Evolutionary conservation across 352 stramenopile genomes (phyloP).

Genomic region (Phytopythium oedochilum): DNA sequence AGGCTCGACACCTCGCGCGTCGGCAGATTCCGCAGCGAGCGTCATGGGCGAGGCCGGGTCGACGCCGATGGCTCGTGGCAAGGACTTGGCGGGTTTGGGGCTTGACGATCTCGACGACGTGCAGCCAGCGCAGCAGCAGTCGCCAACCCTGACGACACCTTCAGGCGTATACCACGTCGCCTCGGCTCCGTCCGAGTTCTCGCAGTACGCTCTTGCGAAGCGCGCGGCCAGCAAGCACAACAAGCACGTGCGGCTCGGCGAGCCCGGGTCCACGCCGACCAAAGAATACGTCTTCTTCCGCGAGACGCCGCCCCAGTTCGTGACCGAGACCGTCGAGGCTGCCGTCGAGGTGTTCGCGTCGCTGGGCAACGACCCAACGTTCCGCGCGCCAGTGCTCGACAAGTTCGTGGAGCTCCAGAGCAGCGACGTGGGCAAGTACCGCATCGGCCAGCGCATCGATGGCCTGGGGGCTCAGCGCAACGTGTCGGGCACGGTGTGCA

Average conservation of each 20-base stretch:
- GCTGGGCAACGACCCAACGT: constrained; percentile 40
- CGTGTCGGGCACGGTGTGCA: constrained; percentile 55
- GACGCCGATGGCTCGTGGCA: constrained; percentile 44
- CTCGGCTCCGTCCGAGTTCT: constrained; percentile 19
- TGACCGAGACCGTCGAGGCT: constrained; percentile 69
- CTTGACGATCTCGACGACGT: constrained; percentile 47
- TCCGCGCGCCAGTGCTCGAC: constrained; percentile 31
- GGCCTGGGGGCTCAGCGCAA: constrained; percentile 45
- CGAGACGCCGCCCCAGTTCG: constrained; percentile 72
- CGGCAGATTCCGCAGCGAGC: constrained; percentile 7
- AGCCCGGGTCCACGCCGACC: constrained; percentile 51
- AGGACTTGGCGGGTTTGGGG: constrained; percentile 38
- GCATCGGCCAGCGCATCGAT: constrained; percentile 46
- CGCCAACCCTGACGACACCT: not conserved
- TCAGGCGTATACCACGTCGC: not conserved
- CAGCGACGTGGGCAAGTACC: constrained; percentile 79
- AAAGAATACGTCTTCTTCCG: constrained; percentile 86
- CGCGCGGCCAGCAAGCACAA: constrained; percentile 25
- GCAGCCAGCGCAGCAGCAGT: not conserved
- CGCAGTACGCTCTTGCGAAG: constrained; percentile 52
- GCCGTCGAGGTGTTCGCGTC: constrained; percentile 50
- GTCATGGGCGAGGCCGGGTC: constrained; percentile 57
- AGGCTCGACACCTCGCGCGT: constrained; percentile 50
- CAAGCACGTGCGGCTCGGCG: constrained; percentile 59
- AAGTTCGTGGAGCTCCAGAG: constrained; percentile 76